Base-by-base conservation (phyloP, 345 rosid species). In the Ricinus communis region DNA sequence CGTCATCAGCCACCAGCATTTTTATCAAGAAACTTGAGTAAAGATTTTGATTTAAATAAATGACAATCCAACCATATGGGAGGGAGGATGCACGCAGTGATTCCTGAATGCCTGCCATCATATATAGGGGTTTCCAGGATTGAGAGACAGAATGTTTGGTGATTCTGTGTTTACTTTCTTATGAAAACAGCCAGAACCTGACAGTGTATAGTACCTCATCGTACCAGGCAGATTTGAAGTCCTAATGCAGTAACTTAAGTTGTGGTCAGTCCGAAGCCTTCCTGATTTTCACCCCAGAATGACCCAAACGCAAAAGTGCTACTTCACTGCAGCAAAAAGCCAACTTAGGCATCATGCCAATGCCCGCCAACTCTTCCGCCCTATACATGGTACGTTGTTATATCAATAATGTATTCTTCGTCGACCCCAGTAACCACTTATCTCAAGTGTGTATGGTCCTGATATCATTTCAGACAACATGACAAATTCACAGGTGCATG, bases 21-120 rank as follows among this genome's bases (percentile, higher is more conserved):
- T 61, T 11, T 36, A 52, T 21, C 47, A 5, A 43, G 65, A 63
- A 53, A 38, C 24, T 49, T 21, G 30, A 22, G 5, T 53, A 69
- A 62, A 53, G 64, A 53, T 64, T 75, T 75, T 75, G 73, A 75
- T 75, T 63, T 75, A 46, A 75, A 75, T 75, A 46, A 75, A 75
- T 62, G 51, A 54, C 28, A 25, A 69, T 24, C 74, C 60, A 46
- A 64, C n/a, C 40, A 27, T 64, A 41, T 54, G n/a, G n/a, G n/a
- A n/a, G n/a, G n/a, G 40, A 25, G 56, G 70, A 69, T 55, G 28
- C 43, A 28, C 55, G 5, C 31, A 19, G 40, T 56, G 65, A 62
- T 46, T 14, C 60, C 69, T n/a, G 45, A 59, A 62, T 46, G 9
- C 60, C 69, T n/a, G 45, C 43, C 52, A 22, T 51, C 57, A 30